A percentile compares a stretch with the other conserved stretches of the same genome.
phyloP scores from a whole-genome alignment of 768 basidiomycete species.

The Termitomyces sp. region DNA sequence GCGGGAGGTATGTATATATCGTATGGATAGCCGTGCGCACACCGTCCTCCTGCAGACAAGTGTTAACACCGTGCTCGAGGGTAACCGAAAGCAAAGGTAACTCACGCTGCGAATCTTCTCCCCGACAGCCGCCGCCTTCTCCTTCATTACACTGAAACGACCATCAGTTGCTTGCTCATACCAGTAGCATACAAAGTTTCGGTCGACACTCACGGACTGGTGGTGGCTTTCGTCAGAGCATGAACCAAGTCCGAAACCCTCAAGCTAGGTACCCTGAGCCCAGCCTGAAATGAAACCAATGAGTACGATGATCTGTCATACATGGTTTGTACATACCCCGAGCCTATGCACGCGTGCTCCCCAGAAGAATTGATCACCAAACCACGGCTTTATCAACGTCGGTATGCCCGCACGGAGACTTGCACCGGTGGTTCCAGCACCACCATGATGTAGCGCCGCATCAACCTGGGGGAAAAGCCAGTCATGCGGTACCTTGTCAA shows the following conservation, averaged over 20 bases:
- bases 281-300: conserved; percentile 34
- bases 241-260: conserved; percentile 46
- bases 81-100: neutral
- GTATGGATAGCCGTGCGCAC: conserved; percentile 54
- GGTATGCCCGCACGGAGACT: conserved; percentile 64
- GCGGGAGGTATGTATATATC: conserved; percentile 52
- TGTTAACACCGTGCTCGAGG: neutral
- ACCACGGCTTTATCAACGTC: conserved; percentile 71
- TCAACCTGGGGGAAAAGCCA: conserved; percentile 62
- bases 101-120: conserved; percentile 34
- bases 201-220: conserved; percentile 38
- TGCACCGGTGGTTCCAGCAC: conserved; percentile 71
- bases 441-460: conserved; percentile 67
- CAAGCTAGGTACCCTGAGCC: conserved; percentile 48
- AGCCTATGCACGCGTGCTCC: conserved; percentile 61
- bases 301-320: neutral
- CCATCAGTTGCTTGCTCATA: neutral
- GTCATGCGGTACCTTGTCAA: conserved; percentile 71
- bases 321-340: conserved; percentile 39
- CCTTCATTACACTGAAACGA: conserved; percentile 50
- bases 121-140: conserved; percentile 49
- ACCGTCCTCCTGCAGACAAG: conserved; percentile 48
- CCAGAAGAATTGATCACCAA: conserved; percentile 71
- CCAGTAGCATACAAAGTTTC: neutral
- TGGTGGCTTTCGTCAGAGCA: conserved; percentile 57